Conservation (phyloP, 2,329 filamentous ascomycete species). For the Colletotrichum chlorophyti region DNA sequence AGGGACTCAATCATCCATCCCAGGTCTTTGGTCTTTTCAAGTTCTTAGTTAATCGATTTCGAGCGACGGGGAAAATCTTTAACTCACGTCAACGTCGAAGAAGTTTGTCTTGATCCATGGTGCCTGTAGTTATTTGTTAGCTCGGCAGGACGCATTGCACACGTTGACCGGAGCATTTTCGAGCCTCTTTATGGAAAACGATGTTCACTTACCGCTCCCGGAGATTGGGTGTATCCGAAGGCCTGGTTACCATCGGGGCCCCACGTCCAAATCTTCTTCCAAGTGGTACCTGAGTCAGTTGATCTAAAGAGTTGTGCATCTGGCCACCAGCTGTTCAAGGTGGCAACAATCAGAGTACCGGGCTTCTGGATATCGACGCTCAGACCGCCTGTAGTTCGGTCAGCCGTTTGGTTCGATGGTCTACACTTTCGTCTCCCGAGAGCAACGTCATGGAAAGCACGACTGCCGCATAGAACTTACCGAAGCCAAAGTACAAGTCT, state of each 20-base stretch:
- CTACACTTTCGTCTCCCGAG: too few relatives aligned
- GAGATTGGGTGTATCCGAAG: constrained; percentile 53
- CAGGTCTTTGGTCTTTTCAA: constrained; percentile 56
- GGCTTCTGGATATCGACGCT: constrained; percentile 59
- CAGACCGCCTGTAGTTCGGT: constrained; percentile 43
- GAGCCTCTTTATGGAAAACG: too few relatives aligned
- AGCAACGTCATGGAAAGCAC: too few relatives aligned
- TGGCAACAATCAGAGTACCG: constrained; percentile 62
- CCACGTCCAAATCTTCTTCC: constrained; percentile 62
- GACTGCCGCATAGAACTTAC: constrained; percentile 34
- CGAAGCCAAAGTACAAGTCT: constrained; percentile 60
- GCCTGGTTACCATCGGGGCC: constrained; percentile 51
- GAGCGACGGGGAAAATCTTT: too few relatives aligned
- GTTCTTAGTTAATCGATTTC: too few relatives aligned
- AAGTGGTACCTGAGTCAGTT: constrained; percentile 60
- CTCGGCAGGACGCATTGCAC: too few relatives aligned
- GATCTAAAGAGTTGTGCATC: constrained; percentile 64
- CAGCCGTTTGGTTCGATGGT: background rate
- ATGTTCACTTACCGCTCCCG: constrained; percentile 40
- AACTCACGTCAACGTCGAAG: constrained; percentile 50
- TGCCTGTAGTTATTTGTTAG: constrained; percentile 36
- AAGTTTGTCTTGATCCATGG: constrained; percentile 63
- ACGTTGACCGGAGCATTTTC: too few relatives aligned
- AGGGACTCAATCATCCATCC: constrained; percentile 69
- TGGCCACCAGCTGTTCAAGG: constrained; percentile 66